phyloP scores from a whole-genome alignment of 176 grass and related monocot genomes.

The Paspalum vaginatum region DNA sequence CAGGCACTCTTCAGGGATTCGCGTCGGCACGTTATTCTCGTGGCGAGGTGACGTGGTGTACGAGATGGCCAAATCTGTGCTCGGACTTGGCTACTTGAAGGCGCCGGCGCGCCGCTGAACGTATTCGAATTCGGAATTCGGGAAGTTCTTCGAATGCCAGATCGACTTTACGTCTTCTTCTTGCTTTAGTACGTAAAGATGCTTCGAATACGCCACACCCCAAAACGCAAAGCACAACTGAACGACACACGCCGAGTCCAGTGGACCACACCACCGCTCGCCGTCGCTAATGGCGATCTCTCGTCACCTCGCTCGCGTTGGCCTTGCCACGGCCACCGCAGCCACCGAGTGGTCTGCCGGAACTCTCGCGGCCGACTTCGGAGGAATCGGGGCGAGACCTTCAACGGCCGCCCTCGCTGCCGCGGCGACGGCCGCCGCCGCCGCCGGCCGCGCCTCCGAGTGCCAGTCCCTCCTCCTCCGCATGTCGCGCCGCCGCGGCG shows the following conservation, averaged over 20 bases:
- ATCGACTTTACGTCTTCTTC: too few species aligned
- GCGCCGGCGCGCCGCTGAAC: not conserved
- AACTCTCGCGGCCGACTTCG: not conserved
- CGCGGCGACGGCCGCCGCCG: constrained; percentile 56
- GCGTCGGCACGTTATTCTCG: not conserved
- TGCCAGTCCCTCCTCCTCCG: constrained; percentile 89
- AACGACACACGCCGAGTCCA: not conserved
- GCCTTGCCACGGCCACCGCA: not conserved
- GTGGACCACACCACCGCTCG: not conserved
- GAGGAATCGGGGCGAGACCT: constrained; percentile 23
- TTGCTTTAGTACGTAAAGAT: too few species aligned
- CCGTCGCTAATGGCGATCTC: constrained; percentile 43
- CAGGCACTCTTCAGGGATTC: not conserved
- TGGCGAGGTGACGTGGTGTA: not conserved
- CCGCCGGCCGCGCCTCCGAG: constrained; percentile 52
- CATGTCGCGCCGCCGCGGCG: constrained; percentile 71
- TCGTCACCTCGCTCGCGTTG: not conserved
- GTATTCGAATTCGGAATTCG: too few species aligned
- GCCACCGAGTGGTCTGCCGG: not conserved
- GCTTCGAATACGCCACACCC: too few species aligned
- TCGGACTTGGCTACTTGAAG: not conserved
- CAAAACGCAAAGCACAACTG: too few species aligned
- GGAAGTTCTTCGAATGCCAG: too few species aligned
- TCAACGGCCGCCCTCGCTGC: constrained; percentile 53
- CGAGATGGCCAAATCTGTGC: not conserved